Conservation (phyloP, 495 filamentous ascomycete species). For the Aspergillus olivimuriae region DNA sequence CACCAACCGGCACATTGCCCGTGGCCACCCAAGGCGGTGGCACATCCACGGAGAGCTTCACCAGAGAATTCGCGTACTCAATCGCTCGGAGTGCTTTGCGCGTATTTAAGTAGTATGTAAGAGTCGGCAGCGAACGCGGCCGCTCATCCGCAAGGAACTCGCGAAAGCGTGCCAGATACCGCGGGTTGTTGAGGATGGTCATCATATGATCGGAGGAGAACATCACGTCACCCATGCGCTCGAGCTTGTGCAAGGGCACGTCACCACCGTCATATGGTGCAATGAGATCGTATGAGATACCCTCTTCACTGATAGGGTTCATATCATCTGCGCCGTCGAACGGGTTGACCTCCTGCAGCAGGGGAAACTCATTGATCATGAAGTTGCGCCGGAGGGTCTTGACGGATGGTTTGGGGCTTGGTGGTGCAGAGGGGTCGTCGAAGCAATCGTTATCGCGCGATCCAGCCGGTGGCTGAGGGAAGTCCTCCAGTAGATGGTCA, state of each 20-base stretch:
- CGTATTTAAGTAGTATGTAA: constrained; percentile 60
- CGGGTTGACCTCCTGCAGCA: constrained; percentile 26
- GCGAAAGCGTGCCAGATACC: constrained; percentile 56
- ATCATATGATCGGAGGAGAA: constrained; percentile 61
- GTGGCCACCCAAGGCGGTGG: constrained; percentile 36
- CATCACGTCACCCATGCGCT: constrained; percentile 54
- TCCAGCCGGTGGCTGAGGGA: constrained; percentile 6
- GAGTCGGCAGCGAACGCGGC: constrained; percentile 58
- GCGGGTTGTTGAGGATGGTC: constrained; percentile 54
- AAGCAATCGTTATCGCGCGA: neutral
- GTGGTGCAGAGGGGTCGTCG: constrained; percentile 7
- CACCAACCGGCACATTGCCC: constrained; percentile 27
- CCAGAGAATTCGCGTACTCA: constrained; percentile 61
- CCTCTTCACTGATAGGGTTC: constrained; percentile 20
- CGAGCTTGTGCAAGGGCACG: constrained; percentile 39
- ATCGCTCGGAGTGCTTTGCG: constrained; percentile 66
- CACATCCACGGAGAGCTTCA: constrained; percentile 28
- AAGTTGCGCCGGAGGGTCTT: constrained; percentile 22
- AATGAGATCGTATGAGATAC: constrained; percentile 26
- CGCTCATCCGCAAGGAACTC: constrained; percentile 66
- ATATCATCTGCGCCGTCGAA: constrained; percentile 25
- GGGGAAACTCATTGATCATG: constrained; percentile 21
- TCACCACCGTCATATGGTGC: constrained; percentile 22
- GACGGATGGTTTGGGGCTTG: constrained; percentile 10
- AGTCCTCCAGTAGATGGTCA: neutral